These are phyloP conservation scores for Penicillium macrosclerotiorum DNA, from an alignment of 495 filamentous ascomycete genomes.

Conservation along the genomic window DNA sequence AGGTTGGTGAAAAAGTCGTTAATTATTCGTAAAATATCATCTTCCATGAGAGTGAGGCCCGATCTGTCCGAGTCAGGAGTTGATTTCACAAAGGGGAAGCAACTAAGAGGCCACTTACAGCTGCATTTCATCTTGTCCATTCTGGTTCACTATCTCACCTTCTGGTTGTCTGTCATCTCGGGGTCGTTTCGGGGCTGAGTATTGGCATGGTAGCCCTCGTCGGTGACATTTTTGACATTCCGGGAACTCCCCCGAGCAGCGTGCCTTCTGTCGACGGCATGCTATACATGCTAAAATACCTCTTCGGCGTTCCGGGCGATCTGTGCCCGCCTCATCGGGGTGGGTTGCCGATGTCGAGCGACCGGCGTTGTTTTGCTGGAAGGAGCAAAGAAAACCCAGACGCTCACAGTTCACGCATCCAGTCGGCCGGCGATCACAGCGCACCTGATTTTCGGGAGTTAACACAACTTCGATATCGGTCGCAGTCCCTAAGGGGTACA, in stretches of 20 bases:
- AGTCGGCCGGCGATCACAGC: conserved; percentile 13
- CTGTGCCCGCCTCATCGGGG: not conserved
- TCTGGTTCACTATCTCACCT: no score
- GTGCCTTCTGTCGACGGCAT: conserved; percentile 14
- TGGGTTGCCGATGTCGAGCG: not conserved
- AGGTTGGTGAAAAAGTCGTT: conserved; percentile 10
- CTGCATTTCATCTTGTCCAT: not conserved
- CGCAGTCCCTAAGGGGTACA: not conserved
- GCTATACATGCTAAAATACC: conserved; percentile 10
- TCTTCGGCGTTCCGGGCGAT: conserved; percentile 11
- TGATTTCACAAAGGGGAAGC: not conserved
- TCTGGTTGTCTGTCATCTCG: no score
- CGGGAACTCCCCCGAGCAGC: conserved; percentile 13
- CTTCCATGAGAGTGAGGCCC: not conserved
- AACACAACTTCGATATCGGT: not conserved
- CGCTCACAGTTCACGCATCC: conserved; percentile 17
- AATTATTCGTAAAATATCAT: conserved; percentile 1
- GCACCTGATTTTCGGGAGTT: conserved; percentile 8
- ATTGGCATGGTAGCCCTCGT: conserved; percentile 3
- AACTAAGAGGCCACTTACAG: not conserved
- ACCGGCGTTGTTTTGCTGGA: not conserved
- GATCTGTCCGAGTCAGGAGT: not conserved
- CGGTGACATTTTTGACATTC: conserved; percentile 7
- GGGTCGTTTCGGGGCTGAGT: conserved; percentile 1
- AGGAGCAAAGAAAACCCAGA: conserved; percentile 13